Evolutionary conservation across 441 rosid genomes (phyloP).

Genomic region (Omphalea diandra): DNA sequence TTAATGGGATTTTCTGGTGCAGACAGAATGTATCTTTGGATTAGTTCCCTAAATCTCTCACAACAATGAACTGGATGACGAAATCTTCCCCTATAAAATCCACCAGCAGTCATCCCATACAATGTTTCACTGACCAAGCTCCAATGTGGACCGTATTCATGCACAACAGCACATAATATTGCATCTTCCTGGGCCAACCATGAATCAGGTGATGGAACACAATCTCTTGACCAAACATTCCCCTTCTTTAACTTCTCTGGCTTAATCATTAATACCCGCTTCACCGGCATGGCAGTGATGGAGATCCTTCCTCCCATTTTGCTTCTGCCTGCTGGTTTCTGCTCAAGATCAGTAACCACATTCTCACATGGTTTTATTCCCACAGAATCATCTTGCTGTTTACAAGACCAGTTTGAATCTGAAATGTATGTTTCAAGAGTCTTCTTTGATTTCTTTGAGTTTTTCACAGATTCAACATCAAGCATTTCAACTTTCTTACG

Average conservation of each 20-base stretch:
- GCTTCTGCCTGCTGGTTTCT: conserved; percentile 60
- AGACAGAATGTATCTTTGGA: conserved; percentile 73
- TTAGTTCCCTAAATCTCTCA: conserved; percentile 90
- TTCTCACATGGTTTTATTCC: conserved; percentile 40
- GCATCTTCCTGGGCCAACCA: conserved; percentile 99
- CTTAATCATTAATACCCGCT: conserved; percentile 78
- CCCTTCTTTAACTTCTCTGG: conserved; percentile 94
- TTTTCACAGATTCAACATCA: conserved; percentile 52
- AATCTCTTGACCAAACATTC: conserved; percentile 92
- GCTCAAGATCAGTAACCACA: conserved; percentile 58
- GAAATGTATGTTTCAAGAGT: conserved; percentile 37
- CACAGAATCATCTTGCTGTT: conserved; percentile 44
- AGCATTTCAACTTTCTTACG: conserved; percentile 62
- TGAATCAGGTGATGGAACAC: conserved; percentile 88
- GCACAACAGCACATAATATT: conserved; percentile 93
- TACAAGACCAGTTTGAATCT: conserved; percentile 40
- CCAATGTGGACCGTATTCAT: conserved; percentile 98
- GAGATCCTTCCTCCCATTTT: conserved; percentile 79
- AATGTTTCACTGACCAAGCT: conserved; percentile 76
- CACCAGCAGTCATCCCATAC: conserved; percentile 96
- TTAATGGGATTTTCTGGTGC: conserved; percentile 57
- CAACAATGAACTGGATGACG: conserved; percentile 96
- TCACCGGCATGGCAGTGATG: conserved; percentile 80
- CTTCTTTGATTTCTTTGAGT: conserved; percentile 60
- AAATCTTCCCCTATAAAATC: conserved; percentile 86